Percentiles rank a stretch among this genome's conserved stretches.
phyloP scores from a whole-genome alignment of 208 protist species.

The Novymonas esmeraldas region DNA sequence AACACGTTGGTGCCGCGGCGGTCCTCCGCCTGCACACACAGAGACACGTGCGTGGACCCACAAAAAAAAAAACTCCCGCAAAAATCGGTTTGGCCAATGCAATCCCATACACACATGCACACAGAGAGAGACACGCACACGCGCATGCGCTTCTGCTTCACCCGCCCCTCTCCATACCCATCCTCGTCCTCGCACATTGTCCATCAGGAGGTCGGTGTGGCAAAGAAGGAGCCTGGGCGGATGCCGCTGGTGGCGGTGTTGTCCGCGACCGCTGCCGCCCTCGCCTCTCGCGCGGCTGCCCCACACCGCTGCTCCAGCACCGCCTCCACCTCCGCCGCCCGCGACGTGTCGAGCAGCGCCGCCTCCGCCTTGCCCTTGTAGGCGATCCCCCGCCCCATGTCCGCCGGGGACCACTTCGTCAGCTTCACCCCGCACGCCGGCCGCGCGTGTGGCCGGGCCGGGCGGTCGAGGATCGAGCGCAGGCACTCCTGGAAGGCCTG shows the following conservation, averaged over 20 bases:
- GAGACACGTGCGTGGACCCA: too few relatives aligned
- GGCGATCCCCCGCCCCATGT: slow-evolving; percentile 48
- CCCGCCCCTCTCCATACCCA: too few relatives aligned
- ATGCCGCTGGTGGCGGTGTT: neutral
- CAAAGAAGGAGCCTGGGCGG: too few relatives aligned
- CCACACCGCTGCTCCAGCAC: neutral
- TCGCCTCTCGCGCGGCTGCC: neutral
- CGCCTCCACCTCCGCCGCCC: neutral
- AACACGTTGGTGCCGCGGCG: too few relatives aligned
- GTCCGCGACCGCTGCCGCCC: neutral
- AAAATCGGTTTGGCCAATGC: too few relatives aligned
- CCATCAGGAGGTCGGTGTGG: too few relatives aligned
- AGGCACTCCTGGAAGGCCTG: slow-evolving; percentile 87
- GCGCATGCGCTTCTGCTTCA: too few relatives aligned
- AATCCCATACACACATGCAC: too few relatives aligned
- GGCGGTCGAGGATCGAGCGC: slow-evolving; percentile 63
- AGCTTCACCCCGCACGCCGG: slow-evolving; percentile 47
- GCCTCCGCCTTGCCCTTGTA: slow-evolving; percentile 35
- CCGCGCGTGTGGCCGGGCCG: slow-evolving; percentile 53
- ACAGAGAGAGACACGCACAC: too few relatives aligned
- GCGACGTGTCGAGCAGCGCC: neutral
- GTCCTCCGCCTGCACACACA: too few relatives aligned
- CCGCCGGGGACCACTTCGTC: slow-evolving; percentile 61
- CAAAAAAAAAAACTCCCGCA: too few relatives aligned
- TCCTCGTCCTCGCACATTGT: too few relatives aligned